These are phyloP conservation scores for Saccharomycopsis hybrid DNA, from an alignment of 1,139 yeast species.

Conservation along the genomic window DNA sequence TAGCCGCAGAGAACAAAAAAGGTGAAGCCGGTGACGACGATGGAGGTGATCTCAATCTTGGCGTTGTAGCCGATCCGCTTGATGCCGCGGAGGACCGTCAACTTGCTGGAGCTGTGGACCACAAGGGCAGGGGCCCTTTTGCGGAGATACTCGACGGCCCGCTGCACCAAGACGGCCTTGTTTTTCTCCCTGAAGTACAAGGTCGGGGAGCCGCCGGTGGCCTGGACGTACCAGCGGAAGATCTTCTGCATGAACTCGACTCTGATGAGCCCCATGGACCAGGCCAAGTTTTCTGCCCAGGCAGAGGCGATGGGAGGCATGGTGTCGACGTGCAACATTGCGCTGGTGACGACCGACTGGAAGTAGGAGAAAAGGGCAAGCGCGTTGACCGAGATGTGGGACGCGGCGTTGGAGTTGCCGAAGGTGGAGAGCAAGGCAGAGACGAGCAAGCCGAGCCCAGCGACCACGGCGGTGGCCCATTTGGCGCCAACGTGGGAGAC, in stretches of 20 bases:
- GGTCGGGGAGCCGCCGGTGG: conserved; percentile 90
- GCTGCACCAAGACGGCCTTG: conserved; percentile 50
- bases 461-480: conserved; percentile 82
- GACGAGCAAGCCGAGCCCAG: conserved; percentile 64
- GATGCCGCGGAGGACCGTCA: conserved; percentile 80
- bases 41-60: conserved; percentile 74
- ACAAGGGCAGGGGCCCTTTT: conserved; percentile 47
- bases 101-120: conserved; percentile 45
- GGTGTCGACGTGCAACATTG: conserved; percentile 66
- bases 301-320: conserved; percentile 76
- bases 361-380: conserved; percentile 68
- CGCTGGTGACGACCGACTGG: conserved; percentile 67
- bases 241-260: conserved; percentile 78
- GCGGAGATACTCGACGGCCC: conserved; percentile 27
- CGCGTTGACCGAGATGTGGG: conserved; percentile 72
- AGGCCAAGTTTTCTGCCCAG: conserved; percentile 76
- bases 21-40: conserved; percentile 83
- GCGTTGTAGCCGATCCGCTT: conserved; percentile 85
- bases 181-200: conserved; percentile 51
- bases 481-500: conserved; percentile 70
- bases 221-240: conserved; percentile 88
- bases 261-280: conserved; percentile 89
- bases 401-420: conserved; percentile 75
- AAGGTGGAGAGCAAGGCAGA: conserved; percentile 65
- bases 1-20: conserved; percentile 77